Base-by-base conservation (phyloP, 176 grass and related monocot species). In the Sorghum bicolor region DNA sequence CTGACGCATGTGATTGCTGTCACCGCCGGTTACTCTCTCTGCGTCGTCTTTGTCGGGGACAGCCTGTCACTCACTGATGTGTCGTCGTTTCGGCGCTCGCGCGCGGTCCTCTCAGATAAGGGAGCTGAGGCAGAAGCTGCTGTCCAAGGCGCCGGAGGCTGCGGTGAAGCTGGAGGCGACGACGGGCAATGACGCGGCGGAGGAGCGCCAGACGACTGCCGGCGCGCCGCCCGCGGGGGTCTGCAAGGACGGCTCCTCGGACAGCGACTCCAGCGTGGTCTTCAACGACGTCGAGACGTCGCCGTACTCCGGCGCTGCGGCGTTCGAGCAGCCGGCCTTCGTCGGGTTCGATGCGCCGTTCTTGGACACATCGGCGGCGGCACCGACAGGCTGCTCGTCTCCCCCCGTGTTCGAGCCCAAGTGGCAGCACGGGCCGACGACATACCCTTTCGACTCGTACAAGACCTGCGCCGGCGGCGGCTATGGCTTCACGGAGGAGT, bases 221-320 rank as follows among this genome's bases (percentile, higher is more conserved):
- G 36, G 61, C 24, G 31, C 64, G 64, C 43, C 72, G 14, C 53
- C 78, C 11, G 11, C 68, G 17, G 70, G 83, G 25, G 37, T 78
- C 24, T 92, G 38, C 87, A 93, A 89, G 88, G 94, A 97, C 52
- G 94, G 91, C 1, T 88, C 89, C 3, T 94, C 94, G 2, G 94
- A 97, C 84, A 97, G 94, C 64, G 94, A 94, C 74, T 94, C 94
- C 4, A 97, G 91, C 79, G 89, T 63, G 11, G 94, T 91, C 10
- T 84, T 97, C 75, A 97, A 91, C 66, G 94, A 93, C 75, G 79
- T 81, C 48, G 87, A 89, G 34, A 60, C 87, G 28, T 83, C 87
- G 33, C 74, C 90, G 1, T 83, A 89, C 84, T 88, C 82, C 63
- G 31, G 60, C 67, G 41, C 67, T 4, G 80, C 69, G 7, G 84